A percentile compares a stretch with the other conserved stretches of the same genome.
phyloP scores from a whole-genome alignment of 352 stramenopile species.

The Globisporangium splendens region DNA sequence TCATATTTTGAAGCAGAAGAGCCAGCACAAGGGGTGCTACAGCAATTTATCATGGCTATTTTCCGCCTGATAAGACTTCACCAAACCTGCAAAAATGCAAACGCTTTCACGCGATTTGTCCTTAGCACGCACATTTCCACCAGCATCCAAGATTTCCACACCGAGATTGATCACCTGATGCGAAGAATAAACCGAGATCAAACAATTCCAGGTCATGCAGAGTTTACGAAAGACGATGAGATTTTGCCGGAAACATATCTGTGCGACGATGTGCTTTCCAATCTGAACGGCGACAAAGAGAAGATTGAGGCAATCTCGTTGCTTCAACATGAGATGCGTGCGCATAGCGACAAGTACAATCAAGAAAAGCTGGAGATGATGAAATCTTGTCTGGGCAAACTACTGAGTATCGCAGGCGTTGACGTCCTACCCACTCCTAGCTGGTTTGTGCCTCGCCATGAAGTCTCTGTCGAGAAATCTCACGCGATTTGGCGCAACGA shows the following conservation, averaged over 20 bases:
- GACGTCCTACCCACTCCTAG: background rate
- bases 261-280: constrained; percentile 4
- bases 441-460: constrained; percentile 79
- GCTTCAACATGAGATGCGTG: constrained; percentile 6
- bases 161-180: constrained; percentile 9
- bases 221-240: background rate
- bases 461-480: constrained; percentile 62
- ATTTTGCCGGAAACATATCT: background rate
- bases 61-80: constrained; percentile 5
- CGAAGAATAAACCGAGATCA: background rate
- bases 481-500: constrained; percentile 14
- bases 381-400: constrained; percentile 4
- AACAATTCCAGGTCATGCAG: no score
- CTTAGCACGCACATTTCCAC: background rate
- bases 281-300: background rate
- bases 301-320: constrained; percentile 5
- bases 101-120: constrained; percentile 3
- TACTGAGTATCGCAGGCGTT: background rate
- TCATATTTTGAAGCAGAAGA: constrained; percentile 1
- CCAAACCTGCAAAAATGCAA: constrained; percentile 1
- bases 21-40: background rate
- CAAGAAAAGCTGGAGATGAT: constrained; percentile 5
- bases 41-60: constrained; percentile 5
- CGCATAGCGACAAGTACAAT: constrained; percentile 10
- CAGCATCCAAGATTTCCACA: constrained; percentile 10